Base-by-base conservation (phyloP, 805 yeast genomes). In the Suhomyces faveliae region DNA sequence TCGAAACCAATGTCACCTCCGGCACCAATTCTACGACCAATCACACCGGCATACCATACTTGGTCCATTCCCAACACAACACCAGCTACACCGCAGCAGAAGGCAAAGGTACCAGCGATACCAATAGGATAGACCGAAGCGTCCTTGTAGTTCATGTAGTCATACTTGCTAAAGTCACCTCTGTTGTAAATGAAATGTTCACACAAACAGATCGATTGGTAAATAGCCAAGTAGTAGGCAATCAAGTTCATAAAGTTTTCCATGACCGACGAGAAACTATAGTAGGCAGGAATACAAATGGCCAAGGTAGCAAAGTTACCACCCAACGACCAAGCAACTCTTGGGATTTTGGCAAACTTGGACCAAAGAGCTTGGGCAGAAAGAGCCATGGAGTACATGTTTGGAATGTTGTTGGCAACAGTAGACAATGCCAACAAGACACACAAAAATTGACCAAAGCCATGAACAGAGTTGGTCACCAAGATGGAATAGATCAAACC, bases 1-100 rank as follows among this genome's bases (percentile, higher is more conserved):
- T 87, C 94, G 62, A 87, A 88, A 29, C 96, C 97, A 61, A 90
- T 77, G 64, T 89, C 97, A 51, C 92, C 97, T 58, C 95, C 96
- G 52, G 43, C 62, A 55, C 92, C 94, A 60, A 87, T 83, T 53
- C 68, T 53, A 30, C 60, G 63, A 35, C 82, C 90, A 57, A 88
- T 59, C 40, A 79, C 85, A 59, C 97, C 96, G 13, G 64, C 64
- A 74, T 84, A 91, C 89, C 96, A 91, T 4, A 79, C 78, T 72
- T 89, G 96, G 62, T 76, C 74, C 96, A 91, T 89, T 56, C 97
- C 97, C 42, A 88, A 49, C 9, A 83, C 96, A 33, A 84, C 88
- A 66, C 96, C 97, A 25, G 85, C 91, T 41, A 78, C 85, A 64
- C 96, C 97, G 55, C 85, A 80, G 66, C 87, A 78, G 74, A 90